phyloP scores from a whole-genome alignment of 2,329 filamentous ascomycete species.

The Aspergillus intermedius region DNA sequence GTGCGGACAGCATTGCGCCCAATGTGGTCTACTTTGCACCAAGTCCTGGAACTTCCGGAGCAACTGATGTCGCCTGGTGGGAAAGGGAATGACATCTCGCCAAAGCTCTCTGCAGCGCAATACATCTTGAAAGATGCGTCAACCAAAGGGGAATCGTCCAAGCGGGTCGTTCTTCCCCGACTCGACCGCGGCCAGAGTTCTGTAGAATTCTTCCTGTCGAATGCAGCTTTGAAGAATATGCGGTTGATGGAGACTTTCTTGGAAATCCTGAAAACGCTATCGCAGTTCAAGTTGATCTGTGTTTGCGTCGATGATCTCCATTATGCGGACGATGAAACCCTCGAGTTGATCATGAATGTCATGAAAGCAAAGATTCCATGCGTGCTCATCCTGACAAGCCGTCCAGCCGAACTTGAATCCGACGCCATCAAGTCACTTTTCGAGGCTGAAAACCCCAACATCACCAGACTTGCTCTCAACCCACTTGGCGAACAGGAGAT shows the following conservation, averaged over 20 bases:
- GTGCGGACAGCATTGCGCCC: conserved; percentile 50
- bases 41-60: conserved; percentile 58
- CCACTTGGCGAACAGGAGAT: conserved; percentile 76
- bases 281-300: conserved; percentile 78
- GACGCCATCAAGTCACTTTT: conserved; percentile 36
- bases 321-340: conserved; percentile 79
- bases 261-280: conserved; percentile 75
- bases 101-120: conserved; percentile 21
- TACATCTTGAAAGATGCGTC: conserved; percentile 25
- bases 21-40: conserved; percentile 52
- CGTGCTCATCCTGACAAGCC: conserved; percentile 71
- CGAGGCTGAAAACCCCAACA: conserved; percentile 46
- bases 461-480: conserved; percentile 64
- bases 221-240: conserved; percentile 46
- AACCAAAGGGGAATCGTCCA: conserved; percentile 24
- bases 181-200: conserved; percentile 32
- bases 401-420: conserved; percentile 57
- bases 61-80: conserved; percentile 48
- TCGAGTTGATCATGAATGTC: conserved; percentile 77
- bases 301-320: conserved; percentile 86
- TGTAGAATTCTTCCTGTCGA: conserved; percentile 34
- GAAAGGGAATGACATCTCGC: conserved; percentile 28
- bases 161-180: conserved; percentile 25
- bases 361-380: conserved; percentile 72
- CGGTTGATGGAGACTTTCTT: conserved; percentile 82